These are phyloP conservation scores for Lithohypha guttulata DNA, from an alignment of 2,329 filamentous ascomycete genomes.

Conservation along the genomic window DNA sequence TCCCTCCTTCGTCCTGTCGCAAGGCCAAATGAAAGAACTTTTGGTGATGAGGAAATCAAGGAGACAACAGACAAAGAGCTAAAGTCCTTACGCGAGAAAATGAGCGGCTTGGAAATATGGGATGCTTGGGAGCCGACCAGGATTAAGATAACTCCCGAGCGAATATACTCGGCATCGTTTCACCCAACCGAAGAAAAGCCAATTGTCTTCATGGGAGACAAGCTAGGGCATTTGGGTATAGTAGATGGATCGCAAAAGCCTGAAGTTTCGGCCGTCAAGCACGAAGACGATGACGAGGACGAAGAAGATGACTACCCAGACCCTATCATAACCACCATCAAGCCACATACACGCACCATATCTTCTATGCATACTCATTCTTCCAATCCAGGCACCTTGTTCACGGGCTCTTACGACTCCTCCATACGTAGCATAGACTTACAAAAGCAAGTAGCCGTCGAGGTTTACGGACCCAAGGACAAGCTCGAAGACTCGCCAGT, in stretches of 20 bases:
- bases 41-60: conserved; percentile 71
- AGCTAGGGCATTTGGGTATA: conserved; percentile 79
- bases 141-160: conserved; percentile 86
- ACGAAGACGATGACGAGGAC: conserved; percentile 52
- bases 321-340: conserved; percentile 78
- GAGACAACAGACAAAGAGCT: conserved; percentile 68
- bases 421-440: conserved; percentile 82
- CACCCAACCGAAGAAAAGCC: conserved; percentile 81
- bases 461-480: conserved; percentile 67
- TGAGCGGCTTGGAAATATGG: conserved; percentile 69
- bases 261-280: conserved; percentile 33
- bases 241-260: conserved; percentile 73
- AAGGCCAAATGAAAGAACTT: conserved; percentile 72
- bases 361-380: conserved; percentile 70
- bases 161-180: conserved; percentile 77
- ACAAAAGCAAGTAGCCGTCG: conserved; percentile 63
- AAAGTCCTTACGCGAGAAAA: conserved; percentile 60
- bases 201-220: conserved; percentile 86
- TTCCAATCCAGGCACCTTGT: conserved; percentile 62
- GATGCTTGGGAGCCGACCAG: conserved; percentile 73
- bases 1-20: conserved; percentile 55
- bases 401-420: conserved; percentile 83
- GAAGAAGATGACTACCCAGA: conserved; percentile 55
- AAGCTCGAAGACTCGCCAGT: conserved; percentile 63
- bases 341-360: conserved; percentile 82